Evolutionary conservation across 2,329 filamentous ascomycete genomes (phyloP).

Genomic region (Moelleriella libera): DNA sequence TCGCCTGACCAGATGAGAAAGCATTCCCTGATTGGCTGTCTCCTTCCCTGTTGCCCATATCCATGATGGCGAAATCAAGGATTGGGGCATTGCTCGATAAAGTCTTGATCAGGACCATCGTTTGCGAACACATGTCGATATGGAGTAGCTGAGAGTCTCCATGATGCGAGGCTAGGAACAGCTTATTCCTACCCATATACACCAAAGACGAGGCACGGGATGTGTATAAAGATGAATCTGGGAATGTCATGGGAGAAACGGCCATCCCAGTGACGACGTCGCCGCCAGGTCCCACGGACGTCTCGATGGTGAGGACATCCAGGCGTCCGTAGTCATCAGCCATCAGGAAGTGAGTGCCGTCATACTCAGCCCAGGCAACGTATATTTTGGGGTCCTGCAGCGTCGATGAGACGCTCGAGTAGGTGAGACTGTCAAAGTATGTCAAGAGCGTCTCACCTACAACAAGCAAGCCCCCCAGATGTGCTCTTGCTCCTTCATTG

Average conservation of each 20-base stretch:
- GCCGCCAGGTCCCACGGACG: constrained; percentile 48
- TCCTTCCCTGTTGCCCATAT: constrained; percentile 74
- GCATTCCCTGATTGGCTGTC: constrained; percentile 66
- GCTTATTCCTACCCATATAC: constrained; percentile 56
- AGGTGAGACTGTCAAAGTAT: constrained; percentile 70
- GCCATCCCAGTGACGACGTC: constrained; percentile 60
- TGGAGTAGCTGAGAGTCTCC: constrained; percentile 78
- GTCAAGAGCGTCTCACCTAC: constrained; percentile 69
- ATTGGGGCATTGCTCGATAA: constrained; percentile 72
- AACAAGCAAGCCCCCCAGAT: constrained; percentile 56
- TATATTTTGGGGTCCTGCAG: constrained; percentile 71
- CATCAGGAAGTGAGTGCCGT: constrained; percentile 71
- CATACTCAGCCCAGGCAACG: constrained; percentile 79
- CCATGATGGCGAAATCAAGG: constrained; percentile 90
- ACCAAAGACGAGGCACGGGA: constrained; percentile 67
- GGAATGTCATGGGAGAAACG: constrained; percentile 32
- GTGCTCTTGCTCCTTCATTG: constrained; percentile 35
- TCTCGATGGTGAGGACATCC: constrained; percentile 68
- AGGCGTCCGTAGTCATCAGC: constrained; percentile 83
- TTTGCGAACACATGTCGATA: constrained; percentile 26
- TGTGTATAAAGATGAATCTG: constrained; percentile 25
- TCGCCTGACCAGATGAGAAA: constrained; percentile 88
- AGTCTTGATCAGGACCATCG: constrained; percentile 56
- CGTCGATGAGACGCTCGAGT: constrained; percentile 47
- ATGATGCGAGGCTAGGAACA: constrained; percentile 86